These are phyloP conservation scores for Spencermartinsiella europaea DNA, from an alignment of 805 yeast genomes.

Conservation along the genomic window DNA sequence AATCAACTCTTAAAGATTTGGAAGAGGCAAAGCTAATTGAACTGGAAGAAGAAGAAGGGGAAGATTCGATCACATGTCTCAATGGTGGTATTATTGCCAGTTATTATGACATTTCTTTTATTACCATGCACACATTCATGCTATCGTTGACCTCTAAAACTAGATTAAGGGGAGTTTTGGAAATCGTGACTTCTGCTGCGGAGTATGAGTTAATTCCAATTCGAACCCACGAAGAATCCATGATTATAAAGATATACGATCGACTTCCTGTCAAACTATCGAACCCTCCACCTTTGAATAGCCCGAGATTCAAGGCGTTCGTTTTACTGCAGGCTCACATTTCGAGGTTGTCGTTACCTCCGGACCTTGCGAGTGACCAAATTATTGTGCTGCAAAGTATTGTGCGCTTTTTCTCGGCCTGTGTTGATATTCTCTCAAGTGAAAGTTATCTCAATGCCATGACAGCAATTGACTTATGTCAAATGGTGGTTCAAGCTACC, in stretches of 20 bases:
- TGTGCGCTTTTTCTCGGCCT: slow-evolving; percentile 53
- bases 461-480: slow-evolving; percentile 79
- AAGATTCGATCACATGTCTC: slow-evolving; percentile 45
- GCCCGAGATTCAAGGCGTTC: slow-evolving; percentile 66
- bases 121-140: slow-evolving; percentile 60
- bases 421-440: slow-evolving; percentile 70
- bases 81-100: slow-evolving; percentile 74
- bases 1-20: slow-evolving; percentile 60
- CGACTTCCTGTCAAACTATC: slow-evolving; percentile 57
- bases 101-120: slow-evolving; percentile 59
- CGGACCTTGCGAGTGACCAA: slow-evolving; percentile 58
- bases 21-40: slow-evolving; percentile 55
- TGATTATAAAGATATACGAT: slow-evolving; percentile 48
- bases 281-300: slow-evolving; percentile 33
- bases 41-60: slow-evolving; percentile 39
- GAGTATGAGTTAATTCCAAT: slow-evolving; percentile 68
- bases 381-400: slow-evolving; percentile 45
- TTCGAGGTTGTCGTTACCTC: slow-evolving; percentile 56
- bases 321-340: slow-evolving; percentile 77
- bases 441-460: slow-evolving; percentile 77
- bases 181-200: slow-evolving; percentile 56
- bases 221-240: slow-evolving; percentile 51
- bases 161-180: slow-evolving; percentile 57
- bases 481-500: slow-evolving; percentile 80
- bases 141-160: slow-evolving; percentile 49